Percentiles rank a stretch among this genome's conserved stretches.
These are phyloP conservation scores for Sordariomycetes sp. DNA, from an alignment of 2,329 filamentous ascomycete species.

Conservation along the genomic window DNA sequence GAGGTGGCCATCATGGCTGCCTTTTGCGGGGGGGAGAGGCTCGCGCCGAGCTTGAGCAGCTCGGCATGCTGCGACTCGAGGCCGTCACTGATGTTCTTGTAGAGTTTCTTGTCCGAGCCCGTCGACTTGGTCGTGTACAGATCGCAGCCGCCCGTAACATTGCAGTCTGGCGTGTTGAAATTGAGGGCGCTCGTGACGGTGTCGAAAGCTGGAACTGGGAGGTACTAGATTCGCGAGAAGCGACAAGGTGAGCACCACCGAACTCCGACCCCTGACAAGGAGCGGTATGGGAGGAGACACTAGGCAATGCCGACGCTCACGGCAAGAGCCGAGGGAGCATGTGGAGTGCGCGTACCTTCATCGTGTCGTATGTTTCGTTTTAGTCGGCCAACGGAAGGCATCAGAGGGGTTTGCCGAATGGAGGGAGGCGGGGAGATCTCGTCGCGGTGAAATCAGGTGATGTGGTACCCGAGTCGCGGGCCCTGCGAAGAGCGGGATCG, in stretches of 20 bases:
- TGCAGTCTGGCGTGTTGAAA: conserved; percentile 88
- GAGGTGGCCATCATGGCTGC: conserved; percentile 56
- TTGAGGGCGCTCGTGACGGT: conserved; percentile 86
- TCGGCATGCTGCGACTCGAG: conserved; percentile 88
- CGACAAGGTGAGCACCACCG: neutral
- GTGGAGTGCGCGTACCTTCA: conserved; percentile 10
- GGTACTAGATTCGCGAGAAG: conserved; percentile 50
- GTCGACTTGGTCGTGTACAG: conserved; percentile 96
- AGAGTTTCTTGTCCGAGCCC: conserved; percentile 91
- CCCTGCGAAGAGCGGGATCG: neutral
- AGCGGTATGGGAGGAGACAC: neutral
- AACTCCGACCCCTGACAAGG: neutral
- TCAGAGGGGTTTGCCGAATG: conserved; percentile 1
- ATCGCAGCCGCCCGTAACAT: conserved; percentile 88
- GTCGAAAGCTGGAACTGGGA: conserved; percentile 85
- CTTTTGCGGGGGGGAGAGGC: conserved; percentile 73
- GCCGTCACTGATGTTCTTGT: conserved; percentile 87
- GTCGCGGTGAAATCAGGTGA: neutral
- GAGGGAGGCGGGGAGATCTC: neutral
- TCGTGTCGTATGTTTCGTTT: conserved; percentile 8
- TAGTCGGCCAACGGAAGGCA: conserved; percentile 3
- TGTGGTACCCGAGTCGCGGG: neutral
- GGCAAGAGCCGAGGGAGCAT: neutral
- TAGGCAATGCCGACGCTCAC: neutral
- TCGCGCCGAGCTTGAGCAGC: conserved; percentile 74